A percentile compares a stretch with the other conserved stretches of the same genome.
phyloP scores from a whole-genome alignment of 257 asterid genomes.

The Jacaranda mimosifolia region DNA sequence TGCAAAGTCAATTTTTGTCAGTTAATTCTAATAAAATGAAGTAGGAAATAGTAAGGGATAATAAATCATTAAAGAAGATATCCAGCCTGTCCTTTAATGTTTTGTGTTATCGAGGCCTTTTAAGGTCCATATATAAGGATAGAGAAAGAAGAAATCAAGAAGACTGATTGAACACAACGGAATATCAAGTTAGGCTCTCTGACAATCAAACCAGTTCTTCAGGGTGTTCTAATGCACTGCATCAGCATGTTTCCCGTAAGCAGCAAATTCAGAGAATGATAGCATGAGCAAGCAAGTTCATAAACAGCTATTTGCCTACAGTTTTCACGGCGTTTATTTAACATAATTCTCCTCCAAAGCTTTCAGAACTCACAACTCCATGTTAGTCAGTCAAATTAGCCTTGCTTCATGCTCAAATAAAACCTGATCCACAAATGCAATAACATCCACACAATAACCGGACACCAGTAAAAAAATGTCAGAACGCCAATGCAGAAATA shows the following conservation, averaged over 20 bases:
- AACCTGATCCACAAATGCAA: background rate
- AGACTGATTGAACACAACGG: too few relatives aligned
- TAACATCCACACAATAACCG: slow-evolving; percentile 3
- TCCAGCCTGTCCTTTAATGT: background rate
- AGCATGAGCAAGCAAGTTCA: slow-evolving; percentile 19
- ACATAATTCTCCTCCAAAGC: slow-evolving; percentile 15
- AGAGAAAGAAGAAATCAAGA: too few relatives aligned
- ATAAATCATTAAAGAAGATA: background rate
- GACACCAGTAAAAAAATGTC: background rate
- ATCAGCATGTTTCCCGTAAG: background rate
- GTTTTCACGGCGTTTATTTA: background rate
- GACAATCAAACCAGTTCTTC: background rate
- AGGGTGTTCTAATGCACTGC: background rate
- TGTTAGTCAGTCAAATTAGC: background rate
- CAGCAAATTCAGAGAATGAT: slow-evolving; percentile 11
- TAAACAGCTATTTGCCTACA: too few relatives aligned
- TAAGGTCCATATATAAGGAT: too few relatives aligned
- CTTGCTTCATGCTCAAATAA: slow-evolving; percentile 1
- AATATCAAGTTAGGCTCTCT: too few relatives aligned
- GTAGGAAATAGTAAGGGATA: background rate
- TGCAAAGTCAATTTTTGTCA: too few relatives aligned
- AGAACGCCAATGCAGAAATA: background rate
- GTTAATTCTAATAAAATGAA: too few relatives aligned
- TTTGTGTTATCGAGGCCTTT: background rate
- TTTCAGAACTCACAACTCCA: slow-evolving; percentile 4